phyloP scores from a whole-genome alignment of 768 basidiomycete species.

The Lyophyllum shimeji region DNA sequence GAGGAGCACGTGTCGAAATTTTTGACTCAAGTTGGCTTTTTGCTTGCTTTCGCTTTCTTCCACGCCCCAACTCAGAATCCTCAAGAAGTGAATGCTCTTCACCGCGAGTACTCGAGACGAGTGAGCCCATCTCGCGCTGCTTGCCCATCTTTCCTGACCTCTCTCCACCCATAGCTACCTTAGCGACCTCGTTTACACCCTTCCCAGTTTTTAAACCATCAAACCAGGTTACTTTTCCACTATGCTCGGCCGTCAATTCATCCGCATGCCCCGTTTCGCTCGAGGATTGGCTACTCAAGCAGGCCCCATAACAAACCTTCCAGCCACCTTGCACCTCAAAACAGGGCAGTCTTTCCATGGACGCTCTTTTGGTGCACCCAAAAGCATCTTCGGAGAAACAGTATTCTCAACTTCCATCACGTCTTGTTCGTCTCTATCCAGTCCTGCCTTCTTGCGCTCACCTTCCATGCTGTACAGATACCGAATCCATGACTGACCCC shows the following conservation, averaged over 20 bases:
- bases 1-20: conserved; percentile 13
- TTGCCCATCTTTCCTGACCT: conserved; percentile 21
- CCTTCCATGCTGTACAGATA: conserved; percentile 56
- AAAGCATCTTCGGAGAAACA: conserved; percentile 91
- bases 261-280: conserved; percentile 47
- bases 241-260: conserved; percentile 60
- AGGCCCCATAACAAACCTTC: conserved; percentile 45
- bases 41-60: background rate
- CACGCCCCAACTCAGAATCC: conserved; percentile 17
- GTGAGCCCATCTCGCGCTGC: conserved; percentile 41
- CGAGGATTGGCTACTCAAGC: conserved; percentile 72
- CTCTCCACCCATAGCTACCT: conserved; percentile 59
- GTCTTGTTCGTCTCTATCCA: conserved; percentile 63
- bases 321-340: conserved; percentile 90
- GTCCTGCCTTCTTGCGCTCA: background rate
- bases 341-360: conserved; percentile 92
- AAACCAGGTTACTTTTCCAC: conserved; percentile 20
- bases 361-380: conserved; percentile 84
- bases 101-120: conserved; percentile 89
- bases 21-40: conserved; percentile 10
- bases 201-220: conserved; percentile 40
- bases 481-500: conserved; percentile 99
- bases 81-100: conserved; percentile 67
- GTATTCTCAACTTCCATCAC: conserved; percentile 99
- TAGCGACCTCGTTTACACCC: conserved; percentile 88